These are phyloP conservation scores for Saururus chinensis DNA, from an alignment of 164 flowering plant species.

Conservation along the genomic window DNA sequence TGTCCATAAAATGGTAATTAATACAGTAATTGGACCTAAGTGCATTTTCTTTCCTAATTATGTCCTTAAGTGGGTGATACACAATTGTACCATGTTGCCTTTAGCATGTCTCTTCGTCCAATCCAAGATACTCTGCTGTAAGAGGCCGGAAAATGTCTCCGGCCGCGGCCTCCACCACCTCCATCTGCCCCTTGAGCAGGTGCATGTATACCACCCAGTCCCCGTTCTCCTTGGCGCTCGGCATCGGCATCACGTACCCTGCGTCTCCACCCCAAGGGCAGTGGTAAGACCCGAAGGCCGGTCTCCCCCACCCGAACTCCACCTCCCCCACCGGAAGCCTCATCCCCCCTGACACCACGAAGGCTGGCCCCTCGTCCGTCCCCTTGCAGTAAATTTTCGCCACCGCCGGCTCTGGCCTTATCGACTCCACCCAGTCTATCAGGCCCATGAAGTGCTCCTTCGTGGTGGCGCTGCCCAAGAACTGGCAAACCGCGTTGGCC, in stretches of 20 bases:
- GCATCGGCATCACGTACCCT: constrained; percentile 39
- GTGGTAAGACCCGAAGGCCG: constrained; percentile 25
- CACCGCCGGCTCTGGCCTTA: constrained; percentile 16
- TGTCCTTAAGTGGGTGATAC: too few species aligned
- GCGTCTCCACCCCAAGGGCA: constrained; percentile 27
- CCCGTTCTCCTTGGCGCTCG: constrained; percentile 18
- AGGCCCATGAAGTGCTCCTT: constrained; percentile 27
- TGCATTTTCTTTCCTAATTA: too few species aligned
- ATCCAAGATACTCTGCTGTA: constrained; percentile 3
- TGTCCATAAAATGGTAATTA: too few species aligned
- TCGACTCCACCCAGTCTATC: constrained; percentile 30
- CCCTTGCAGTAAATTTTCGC: constrained; percentile 20
- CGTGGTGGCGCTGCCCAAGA: constrained; percentile 7
- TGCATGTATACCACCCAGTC: constrained; percentile 47
- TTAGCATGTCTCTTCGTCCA: neutral
- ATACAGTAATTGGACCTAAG: too few species aligned
- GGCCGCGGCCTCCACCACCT: constrained; percentile 6
- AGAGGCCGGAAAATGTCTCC: constrained; percentile 9
- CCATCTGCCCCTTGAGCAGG: constrained; percentile 5
- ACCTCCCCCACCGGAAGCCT: constrained; percentile 20
- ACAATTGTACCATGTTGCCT: too few species aligned
- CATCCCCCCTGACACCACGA: constrained; percentile 28
- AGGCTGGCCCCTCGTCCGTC: constrained; percentile 18
- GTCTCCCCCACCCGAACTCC: constrained; percentile 34
- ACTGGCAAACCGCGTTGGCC: constrained; percentile 15